Evolutionary conservation across 2,329 filamentous ascomycete genomes (phyloP).

Genomic region (Botryosphaeria agaves): DNA sequence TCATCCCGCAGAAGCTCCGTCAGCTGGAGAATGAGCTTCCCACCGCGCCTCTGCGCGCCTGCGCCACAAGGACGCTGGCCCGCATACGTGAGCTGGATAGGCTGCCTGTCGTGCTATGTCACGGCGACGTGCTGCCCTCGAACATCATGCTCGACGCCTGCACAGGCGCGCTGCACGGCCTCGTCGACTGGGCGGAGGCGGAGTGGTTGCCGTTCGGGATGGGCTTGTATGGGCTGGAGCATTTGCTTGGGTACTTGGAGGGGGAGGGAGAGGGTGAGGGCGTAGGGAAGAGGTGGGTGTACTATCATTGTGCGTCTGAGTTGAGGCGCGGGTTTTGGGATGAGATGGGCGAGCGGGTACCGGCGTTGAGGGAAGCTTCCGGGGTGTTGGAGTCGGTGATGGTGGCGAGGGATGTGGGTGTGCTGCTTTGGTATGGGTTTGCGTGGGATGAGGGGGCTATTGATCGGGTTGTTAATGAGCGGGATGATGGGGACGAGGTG

Average conservation of each 20-base stretch:
- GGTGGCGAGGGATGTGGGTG: slow-evolving; percentile 33
- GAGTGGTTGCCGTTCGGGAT: slow-evolving; percentile 43
- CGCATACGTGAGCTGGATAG: slow-evolving; percentile 15
- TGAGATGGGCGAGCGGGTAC: slow-evolving; percentile 17
- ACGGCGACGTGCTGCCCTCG: slow-evolving; percentile 40
- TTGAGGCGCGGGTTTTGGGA: slow-evolving; percentile 36
- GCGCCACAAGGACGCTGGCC: slow-evolving; percentile 6
- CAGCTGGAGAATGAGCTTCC: slow-evolving; percentile 12
- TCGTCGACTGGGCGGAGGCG: slow-evolving; percentile 49
- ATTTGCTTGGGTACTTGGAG: slow-evolving; percentile 34
- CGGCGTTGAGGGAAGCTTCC: slow-evolving; percentile 15
- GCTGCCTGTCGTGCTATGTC: slow-evolving; percentile 39
- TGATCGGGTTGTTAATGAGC: slow-evolving; percentile 37
- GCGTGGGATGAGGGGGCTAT: slow-evolving; percentile 44
- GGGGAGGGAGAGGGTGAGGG: slow-evolving; percentile 1
- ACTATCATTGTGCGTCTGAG: slow-evolving; percentile 24
- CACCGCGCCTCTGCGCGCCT: slow-evolving; percentile 6
- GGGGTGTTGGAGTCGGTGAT: slow-evolving; percentile 17
- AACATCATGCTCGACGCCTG: slow-evolving; percentile 37
- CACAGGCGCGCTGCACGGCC: slow-evolving; percentile 29
- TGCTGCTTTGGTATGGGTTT: slow-evolving; percentile 46
- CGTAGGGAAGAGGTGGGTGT: slow-evolving; percentile 14
- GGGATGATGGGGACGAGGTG: slow-evolving; percentile 35
- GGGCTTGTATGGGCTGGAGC: slow-evolving; percentile 42
- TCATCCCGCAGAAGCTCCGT: slow-evolving; percentile 10